Evolutionary conservation across 129 eudicot genomes (phyloP).

Genomic region (Lactuca sativa): DNA sequence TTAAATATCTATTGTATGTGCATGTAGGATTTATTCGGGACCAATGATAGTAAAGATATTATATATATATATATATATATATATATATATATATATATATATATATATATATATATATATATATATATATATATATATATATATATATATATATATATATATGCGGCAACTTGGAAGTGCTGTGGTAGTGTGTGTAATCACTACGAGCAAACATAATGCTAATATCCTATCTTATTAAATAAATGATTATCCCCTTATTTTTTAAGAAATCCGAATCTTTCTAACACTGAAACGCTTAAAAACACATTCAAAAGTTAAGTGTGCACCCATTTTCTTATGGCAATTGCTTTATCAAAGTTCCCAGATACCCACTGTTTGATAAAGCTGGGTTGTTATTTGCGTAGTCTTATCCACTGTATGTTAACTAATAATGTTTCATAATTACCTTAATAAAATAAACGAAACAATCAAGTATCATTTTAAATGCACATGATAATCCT

Average conservation of each 20-base stretch:
- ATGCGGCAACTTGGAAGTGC: slow-evolving; percentile 41
- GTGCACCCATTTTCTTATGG: slow-evolving; percentile 1
- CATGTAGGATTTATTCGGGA: too few species aligned
- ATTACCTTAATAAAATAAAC: neutral
- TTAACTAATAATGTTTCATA: slow-evolving; percentile 8
- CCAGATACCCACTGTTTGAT: slow-evolving; percentile 25
- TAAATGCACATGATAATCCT: too few species aligned
- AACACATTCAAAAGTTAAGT: slow-evolving; percentile 16
- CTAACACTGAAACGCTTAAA: neutral
- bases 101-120: slow-evolving; percentile 1
- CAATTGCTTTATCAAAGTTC: slow-evolving; percentile 11
- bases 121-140: neutral
- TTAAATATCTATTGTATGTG: too few species aligned
- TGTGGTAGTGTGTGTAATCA: slow-evolving; percentile 20
- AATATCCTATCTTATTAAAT: slow-evolving; percentile 1
- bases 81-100: too few species aligned
- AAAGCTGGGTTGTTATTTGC: slow-evolving; percentile 5
- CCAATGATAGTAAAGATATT: too few species aligned
- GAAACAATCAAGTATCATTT: neutral
- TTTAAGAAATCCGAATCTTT: slow-evolving; percentile 11
- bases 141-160: neutral
- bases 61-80: too few species aligned
- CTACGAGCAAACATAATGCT: slow-evolving; percentile 22
- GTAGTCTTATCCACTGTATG: slow-evolving; percentile 16
- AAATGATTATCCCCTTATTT: slow-evolving; percentile 17